Evolutionary conservation across 1,139 yeast species (phyloP).

Genomic region (Taphrina wiesneri): DNA sequence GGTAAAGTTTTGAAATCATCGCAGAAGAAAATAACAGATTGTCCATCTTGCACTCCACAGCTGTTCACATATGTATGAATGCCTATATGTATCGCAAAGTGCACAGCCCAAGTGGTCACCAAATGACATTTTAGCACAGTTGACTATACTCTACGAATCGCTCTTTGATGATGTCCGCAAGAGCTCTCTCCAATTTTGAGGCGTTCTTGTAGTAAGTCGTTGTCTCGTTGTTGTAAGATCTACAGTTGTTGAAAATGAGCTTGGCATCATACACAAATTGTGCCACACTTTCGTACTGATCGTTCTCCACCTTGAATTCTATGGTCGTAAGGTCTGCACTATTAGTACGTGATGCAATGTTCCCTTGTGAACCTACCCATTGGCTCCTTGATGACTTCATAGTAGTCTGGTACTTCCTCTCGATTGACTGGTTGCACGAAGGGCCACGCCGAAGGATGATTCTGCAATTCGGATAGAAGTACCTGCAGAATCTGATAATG

Average conservation of each 20-base stretch:
- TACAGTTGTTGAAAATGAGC: constrained; percentile 83
- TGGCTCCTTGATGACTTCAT: constrained; percentile 96
- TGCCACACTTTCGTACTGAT: constrained; percentile 85
- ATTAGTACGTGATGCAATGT: neutral
- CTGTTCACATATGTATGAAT: no score
- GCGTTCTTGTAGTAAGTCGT: constrained; percentile 73
- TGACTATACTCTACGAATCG: constrained; percentile 21
- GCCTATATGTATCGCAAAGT: no score
- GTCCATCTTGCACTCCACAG: no score
- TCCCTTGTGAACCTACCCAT: constrained; percentile 54
- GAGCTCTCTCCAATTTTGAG: constrained; percentile 30
- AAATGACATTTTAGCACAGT: neutral
- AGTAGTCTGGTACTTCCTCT: constrained; percentile 95
- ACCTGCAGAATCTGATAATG: constrained; percentile 94
- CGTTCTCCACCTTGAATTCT: constrained; percentile 91
- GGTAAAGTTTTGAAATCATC: no score
- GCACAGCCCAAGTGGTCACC: no score
- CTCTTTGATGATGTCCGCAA: constrained; percentile 33
- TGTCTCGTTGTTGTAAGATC: constrained; percentile 82
- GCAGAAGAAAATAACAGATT: no score
- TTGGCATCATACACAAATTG: constrained; percentile 87
- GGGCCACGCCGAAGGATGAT: constrained; percentile 99
- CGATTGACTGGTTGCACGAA: constrained; percentile 88
- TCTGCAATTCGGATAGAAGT: constrained; percentile 79
- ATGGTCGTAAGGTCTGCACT: constrained; percentile 74